Evolutionary conservation across 1,139 yeast genomes (phyloP), one percentile per base, ranked within the genome.

Genomic region (Geotrichum europaeum): DNA sequence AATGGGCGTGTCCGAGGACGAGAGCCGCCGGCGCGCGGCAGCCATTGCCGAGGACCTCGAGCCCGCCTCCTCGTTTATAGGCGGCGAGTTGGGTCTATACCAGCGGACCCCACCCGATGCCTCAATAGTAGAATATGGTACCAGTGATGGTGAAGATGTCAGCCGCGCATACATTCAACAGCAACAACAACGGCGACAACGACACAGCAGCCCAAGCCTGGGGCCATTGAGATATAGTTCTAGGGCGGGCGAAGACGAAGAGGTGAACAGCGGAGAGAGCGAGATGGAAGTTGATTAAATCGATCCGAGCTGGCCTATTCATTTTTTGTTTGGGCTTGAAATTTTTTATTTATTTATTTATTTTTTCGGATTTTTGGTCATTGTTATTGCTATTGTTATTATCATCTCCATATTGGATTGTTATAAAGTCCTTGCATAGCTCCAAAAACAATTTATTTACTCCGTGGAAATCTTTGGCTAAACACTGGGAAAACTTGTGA

Each of bases 251-350:
- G 47, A 9, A n/a, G 20, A n/a, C 32, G 52, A 49, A 15, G 20
- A n/a, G 15, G 52, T 24, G 28, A 25, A 20, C 54, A 43, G 20
- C 18, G 45, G 49, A 13, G 55, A 53, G 49, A 43, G 50, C 22
- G 55, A 53, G 18, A 53, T 53, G 55, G 55, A 53, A 22, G 55
- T 53, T 15, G 49, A 53, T 49, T 47, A 25, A 40, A 15, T 28
- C 32, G 32, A 2, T 9, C 32, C 9, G 32, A 28, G 5, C 32
- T 9, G 6, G 32, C 32, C 7, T 36, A 13, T 36, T 36, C 43
- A 15, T 36, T 36, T 34, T 34, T 13, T 36, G 43, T 36, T 36
- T 36, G 43, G 18, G 43, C 18, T 36, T n/a, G 2, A 10, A 15
- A 7, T 15, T 36, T 3, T 36, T 36, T 36, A n/a, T 15, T 36